These are phyloP conservation scores for Cronartium quercuum DNA, from an alignment of 1,284 basidiomycete genomes.

Conservation along the genomic window DNA sequence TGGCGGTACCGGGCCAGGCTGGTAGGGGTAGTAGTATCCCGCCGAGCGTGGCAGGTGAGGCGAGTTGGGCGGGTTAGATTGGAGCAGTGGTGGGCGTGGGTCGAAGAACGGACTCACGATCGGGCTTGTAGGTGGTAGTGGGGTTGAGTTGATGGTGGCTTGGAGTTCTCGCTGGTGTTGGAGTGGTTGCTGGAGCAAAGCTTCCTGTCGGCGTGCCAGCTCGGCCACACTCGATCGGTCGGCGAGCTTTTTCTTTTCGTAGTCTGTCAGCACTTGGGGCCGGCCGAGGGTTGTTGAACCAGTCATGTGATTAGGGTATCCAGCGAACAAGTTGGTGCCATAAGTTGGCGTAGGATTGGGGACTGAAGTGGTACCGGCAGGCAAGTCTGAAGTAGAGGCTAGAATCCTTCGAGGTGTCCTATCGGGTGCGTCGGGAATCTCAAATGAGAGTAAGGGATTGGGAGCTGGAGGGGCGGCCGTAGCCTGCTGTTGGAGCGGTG, in stretches of 20 bases:
- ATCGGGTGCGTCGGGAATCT: slow-evolving; percentile 3
- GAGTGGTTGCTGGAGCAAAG: background rate
- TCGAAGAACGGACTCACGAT: background rate
- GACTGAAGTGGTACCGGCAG: background rate
- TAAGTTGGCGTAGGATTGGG: background rate
- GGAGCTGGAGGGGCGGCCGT: background rate
- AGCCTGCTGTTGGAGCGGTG: background rate
- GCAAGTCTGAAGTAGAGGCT: background rate
- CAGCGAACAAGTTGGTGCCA: background rate
- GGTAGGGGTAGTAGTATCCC: background rate
- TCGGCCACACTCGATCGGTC: background rate
- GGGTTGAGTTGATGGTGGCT: background rate
- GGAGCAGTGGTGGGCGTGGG: background rate
- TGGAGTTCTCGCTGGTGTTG: background rate
- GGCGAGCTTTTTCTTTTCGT: background rate
- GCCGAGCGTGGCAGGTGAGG: background rate
- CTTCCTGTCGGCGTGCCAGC: background rate
- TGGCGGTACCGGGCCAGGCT: background rate
- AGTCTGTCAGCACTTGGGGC: background rate
- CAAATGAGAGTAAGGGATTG: slow-evolving; percentile 29
- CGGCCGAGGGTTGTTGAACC: background rate
- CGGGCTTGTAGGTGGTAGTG: background rate
- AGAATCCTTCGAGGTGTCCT: background rate
- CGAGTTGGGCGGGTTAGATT: background rate
- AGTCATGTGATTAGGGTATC: background rate